Base-by-base conservation (phyloP, 1,284 basidiomycete genomes). In the Trichosporon sp. region DNA sequence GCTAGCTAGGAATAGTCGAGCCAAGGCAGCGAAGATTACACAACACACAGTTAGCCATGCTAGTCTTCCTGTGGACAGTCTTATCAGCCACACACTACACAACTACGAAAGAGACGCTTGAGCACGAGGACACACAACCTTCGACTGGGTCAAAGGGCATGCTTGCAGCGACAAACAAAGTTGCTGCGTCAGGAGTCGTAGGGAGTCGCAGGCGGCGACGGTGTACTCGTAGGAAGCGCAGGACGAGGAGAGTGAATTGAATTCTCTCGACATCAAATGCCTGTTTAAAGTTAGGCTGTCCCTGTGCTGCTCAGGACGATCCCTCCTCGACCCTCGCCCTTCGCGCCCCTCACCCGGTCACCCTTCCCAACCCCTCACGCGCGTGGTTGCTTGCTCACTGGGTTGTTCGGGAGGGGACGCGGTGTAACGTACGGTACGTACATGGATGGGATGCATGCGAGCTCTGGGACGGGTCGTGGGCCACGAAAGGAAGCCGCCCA, bases 361-460 rank as follows among this genome's bases (percentile, higher is more conserved):
- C 10, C 38, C 35, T 10, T 10, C 35, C 26, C 26, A 26, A 26
- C 26, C 35, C 5, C 35, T 37, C 35, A 10, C 35, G 35, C 35
- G 35, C 35, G 35, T 12, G 38, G 5, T 38, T 10, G 10, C 37
- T 38, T 10, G 38, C 21, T 54, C 51, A 19, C 51, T 54, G 51
- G 2, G 51, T 54, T 26, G 26, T 21, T 54, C 51, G 51, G 51
- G 51, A 54, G 51, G 51, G 19, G 10, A 54, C 51, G 51, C 51
- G 51, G 51, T 54, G 51, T 54, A 54, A 54, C 51, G 51, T 54
- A 54, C 21, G 16, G 51, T 54, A 54, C 51, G 51, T 26, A 54
- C 19, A 26, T 54, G 51, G 51, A 16, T 51, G 37, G 37, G 37
- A 10, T 54, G 51, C 21, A 10, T 8, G n/a, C n/a, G 19, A 4